Conservation (phyloP, 371 early-diverging fungal species). For the Haplosporangium sp. region DNA sequence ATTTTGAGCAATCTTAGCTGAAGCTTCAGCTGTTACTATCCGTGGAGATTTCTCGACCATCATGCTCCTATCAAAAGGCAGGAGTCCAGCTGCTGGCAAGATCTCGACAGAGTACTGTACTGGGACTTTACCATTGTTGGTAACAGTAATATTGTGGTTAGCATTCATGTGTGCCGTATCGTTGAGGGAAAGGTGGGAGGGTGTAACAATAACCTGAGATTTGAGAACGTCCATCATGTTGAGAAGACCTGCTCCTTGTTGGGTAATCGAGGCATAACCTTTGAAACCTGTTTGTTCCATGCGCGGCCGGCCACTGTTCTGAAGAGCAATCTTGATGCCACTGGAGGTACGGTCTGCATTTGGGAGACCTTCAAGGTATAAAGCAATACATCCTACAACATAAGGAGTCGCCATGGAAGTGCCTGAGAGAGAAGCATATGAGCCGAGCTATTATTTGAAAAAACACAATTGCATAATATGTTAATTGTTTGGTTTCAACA, state of each 20-base stretch:
- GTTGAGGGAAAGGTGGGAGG: slow-evolving; percentile 74
- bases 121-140: slow-evolving; percentile 64
- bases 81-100: slow-evolving; percentile 58
- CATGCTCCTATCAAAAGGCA: slow-evolving; percentile 54
- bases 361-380: slow-evolving; percentile 60
- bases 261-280: slow-evolving; percentile 60
- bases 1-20: slow-evolving; percentile 37
- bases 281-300: slow-evolving; percentile 55
- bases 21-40: slow-evolving; percentile 47
- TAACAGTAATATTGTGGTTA: slow-evolving; percentile 66
- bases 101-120: slow-evolving; percentile 64
- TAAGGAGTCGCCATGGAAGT: slow-evolving; percentile 83
- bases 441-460: slow-evolving; percentile 45
- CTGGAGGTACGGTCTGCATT: slow-evolving; percentile 23
- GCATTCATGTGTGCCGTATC: slow-evolving; percentile 62
- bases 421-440: slow-evolving; percentile 73
- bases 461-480: background rate
- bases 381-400: slow-evolving; percentile 75
- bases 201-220: slow-evolving; percentile 62
- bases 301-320: slow-evolving; percentile 67
- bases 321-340: slow-evolving; percentile 54
- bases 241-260: slow-evolving; percentile 83
- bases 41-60: slow-evolving; percentile 39
- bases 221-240: slow-evolving; percentile 70
- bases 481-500: background rate